Conservation (phyloP, 2,329 filamentous ascomycete species). For the Neofusicoccum kwambonambiense region DNA sequence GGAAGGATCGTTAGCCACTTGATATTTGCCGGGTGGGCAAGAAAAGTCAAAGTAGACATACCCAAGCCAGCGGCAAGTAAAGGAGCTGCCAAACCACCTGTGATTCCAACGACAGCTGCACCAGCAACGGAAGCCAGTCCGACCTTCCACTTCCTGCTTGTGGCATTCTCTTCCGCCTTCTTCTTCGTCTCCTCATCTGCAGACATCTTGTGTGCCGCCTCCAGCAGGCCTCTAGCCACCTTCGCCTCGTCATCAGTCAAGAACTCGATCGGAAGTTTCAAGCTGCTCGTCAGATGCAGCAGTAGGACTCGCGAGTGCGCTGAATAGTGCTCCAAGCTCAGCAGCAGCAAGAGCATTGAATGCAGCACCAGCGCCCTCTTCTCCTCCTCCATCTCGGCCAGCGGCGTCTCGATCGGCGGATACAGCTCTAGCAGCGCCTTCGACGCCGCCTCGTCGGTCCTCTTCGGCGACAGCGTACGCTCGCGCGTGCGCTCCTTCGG, state of each 20-base stretch:
- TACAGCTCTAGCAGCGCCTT: slow-evolving; percentile 32
- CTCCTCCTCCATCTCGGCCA: slow-evolving; percentile 60
- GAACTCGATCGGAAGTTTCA: slow-evolving; percentile 63
- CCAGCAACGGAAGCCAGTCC: slow-evolving; percentile 85
- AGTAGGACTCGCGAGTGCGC: slow-evolving; percentile 72
- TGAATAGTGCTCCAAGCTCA: slow-evolving; percentile 78
- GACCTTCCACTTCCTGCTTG: slow-evolving; percentile 75
- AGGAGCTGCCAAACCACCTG: slow-evolving; percentile 74
- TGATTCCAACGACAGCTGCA: slow-evolving; percentile 78
- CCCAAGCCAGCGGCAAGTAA: slow-evolving; percentile 71
- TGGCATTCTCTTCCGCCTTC: slow-evolving; percentile 65
- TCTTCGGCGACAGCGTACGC: slow-evolving; percentile 22
- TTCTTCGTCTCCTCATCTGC: slow-evolving; percentile 76
- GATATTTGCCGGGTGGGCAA: slow-evolving; percentile 38
- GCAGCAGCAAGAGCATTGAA: slow-evolving; percentile 66
- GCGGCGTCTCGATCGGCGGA: slow-evolving; percentile 37
- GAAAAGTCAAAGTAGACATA: neutral
- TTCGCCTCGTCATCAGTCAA: slow-evolving; percentile 72
- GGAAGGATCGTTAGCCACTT: neutral
- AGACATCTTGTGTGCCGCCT: slow-evolving; percentile 65
- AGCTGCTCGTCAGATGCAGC: slow-evolving; percentile 66
- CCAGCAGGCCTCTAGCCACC: slow-evolving; percentile 70
- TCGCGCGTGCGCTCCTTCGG: slow-evolving; percentile 19
- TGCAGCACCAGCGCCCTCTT: slow-evolving; percentile 70
- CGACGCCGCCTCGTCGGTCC: slow-evolving; percentile 30